phyloP scores from a whole-genome alignment of 2,329 filamentous ascomycete species.

The Hansfordia pulvinata region DNA sequence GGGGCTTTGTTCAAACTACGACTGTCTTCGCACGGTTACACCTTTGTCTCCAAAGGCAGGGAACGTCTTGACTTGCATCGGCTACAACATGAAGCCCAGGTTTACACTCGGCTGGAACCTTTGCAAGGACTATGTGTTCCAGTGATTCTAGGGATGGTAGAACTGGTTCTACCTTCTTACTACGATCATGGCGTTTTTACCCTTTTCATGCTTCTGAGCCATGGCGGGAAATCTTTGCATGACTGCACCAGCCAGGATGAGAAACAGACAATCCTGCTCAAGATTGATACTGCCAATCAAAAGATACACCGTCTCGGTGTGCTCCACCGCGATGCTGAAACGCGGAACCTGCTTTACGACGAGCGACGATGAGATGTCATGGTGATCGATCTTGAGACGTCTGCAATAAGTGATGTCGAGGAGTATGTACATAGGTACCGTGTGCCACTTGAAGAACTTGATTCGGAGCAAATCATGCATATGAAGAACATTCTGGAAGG shows the following conservation, averaged over 20 bases:
- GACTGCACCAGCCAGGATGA: slow-evolving; percentile 4
- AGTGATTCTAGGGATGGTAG: slow-evolving; percentile 20
- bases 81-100: slow-evolving; percentile 15
- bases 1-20: too few relatives aligned
- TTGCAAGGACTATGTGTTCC: slow-evolving; percentile 10
- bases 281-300: slow-evolving; percentile 3
- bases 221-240: slow-evolving; percentile 12
- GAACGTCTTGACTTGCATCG: slow-evolving; percentile 8
- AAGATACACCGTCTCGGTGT: slow-evolving; percentile 5
- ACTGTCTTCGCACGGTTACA: slow-evolving; percentile 22
- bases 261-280: slow-evolving; percentile 4
- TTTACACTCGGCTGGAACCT: slow-evolving; percentile 20
- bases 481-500: too few relatives aligned
- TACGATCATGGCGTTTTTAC: slow-evolving; percentile 14
- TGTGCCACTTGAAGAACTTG: too few relatives aligned
- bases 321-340: slow-evolving; percentile 5
- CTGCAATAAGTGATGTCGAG: too few relatives aligned
- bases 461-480: too few relatives aligned
- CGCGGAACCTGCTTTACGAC: slow-evolving; percentile 10
- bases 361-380: slow-evolving; percentile 2
- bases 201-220: slow-evolving; percentile 21
- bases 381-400: background rate
- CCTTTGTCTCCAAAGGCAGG: slow-evolving; percentile 23
- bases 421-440: too few relatives aligned
- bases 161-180: slow-evolving; percentile 16